Percentiles rank a stretch among this genome's conserved stretches.
phyloP scores from a whole-genome alignment of 2,329 filamentous ascomycete genomes.

The Huntiella omanensis region DNA sequence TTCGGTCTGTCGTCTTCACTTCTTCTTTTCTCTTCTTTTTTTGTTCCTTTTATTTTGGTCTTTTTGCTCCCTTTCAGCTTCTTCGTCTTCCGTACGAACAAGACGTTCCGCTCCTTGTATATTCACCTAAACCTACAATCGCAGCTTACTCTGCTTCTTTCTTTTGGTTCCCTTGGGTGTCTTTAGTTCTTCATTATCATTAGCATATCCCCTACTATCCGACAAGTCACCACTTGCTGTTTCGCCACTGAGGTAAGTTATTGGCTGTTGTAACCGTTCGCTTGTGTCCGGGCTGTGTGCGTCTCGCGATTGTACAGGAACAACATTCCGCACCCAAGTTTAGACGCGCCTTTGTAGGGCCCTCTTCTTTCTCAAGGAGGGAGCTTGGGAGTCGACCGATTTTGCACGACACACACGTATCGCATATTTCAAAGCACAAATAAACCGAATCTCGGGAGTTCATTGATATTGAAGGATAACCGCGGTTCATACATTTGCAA shows the following conservation, averaged over 20 bases:
- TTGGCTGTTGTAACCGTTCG: background rate
- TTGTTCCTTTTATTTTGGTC: constrained; percentile 2
- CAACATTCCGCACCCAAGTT: too few species aligned
- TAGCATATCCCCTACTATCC: background rate
- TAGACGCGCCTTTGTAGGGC: too few species aligned
- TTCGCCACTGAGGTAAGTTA: background rate
- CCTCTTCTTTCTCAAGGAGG: too few species aligned
- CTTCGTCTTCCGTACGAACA: background rate
- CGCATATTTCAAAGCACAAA: too few species aligned
- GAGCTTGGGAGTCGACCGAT: too few species aligned
- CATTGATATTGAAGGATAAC: too few species aligned
- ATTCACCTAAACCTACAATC: background rate
- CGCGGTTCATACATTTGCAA: too few species aligned
- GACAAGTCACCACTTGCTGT: background rate
- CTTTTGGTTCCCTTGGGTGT: constrained; percentile 5
- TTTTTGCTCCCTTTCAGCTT: constrained; percentile 1
- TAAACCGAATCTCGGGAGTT: too few species aligned
- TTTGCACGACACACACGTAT: too few species aligned
- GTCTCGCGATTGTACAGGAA: too few species aligned
- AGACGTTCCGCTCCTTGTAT: constrained; percentile 3
- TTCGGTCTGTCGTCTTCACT: background rate
- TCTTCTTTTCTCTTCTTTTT: constrained; percentile 4
- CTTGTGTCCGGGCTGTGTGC: too few species aligned
- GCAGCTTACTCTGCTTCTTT: background rate
- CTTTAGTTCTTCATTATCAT: background rate